Percentiles rank a stretch among this genome's conserved stretches.
These are phyloP conservation scores for Ophioceras dolichostomum DNA, from an alignment of 2,329 filamentous ascomycete genomes.

Conservation along the genomic window DNA sequence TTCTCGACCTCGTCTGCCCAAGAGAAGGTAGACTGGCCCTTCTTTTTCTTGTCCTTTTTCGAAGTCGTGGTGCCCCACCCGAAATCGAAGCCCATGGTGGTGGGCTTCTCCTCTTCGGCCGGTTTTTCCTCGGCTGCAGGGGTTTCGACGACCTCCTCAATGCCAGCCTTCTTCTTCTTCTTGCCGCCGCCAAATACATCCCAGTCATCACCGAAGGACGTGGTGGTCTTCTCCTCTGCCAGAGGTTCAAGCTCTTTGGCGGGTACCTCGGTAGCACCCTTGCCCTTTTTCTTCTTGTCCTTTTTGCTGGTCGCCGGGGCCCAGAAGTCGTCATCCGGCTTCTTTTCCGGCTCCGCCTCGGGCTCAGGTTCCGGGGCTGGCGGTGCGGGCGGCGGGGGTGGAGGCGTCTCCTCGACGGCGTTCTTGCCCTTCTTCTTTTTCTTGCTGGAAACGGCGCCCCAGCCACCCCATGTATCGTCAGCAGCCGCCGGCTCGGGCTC, in stretches of 20 bases:
- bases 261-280: slow-evolving; percentile 12
- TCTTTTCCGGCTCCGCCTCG: slow-evolving; percentile 10
- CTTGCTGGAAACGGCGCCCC: slow-evolving; percentile 20
- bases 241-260: slow-evolving; percentile 2
- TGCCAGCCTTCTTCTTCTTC: too few relatives aligned
- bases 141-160: too few relatives aligned
- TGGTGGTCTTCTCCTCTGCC: slow-evolving; percentile 5
- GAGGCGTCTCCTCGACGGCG: slow-evolving; percentile 14
- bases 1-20: slow-evolving; percentile 3
- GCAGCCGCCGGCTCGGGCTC: slow-evolving; percentile 16
- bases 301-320: slow-evolving; percentile 19
- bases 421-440: slow-evolving; percentile 25
- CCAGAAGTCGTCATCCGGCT: slow-evolving; percentile 18
- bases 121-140: slow-evolving; percentile 4
- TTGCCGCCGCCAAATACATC: too few relatives aligned
- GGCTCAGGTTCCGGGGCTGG: slow-evolving; percentile 14
- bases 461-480: slow-evolving; percentile 33
- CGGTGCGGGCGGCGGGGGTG: slow-evolving; percentile 22
- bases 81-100: slow-evolving; percentile 5
- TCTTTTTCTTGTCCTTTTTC: slow-evolving; percentile 13
- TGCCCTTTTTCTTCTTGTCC: slow-evolving; percentile 28
- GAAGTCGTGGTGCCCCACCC: slow-evolving; percentile 10
- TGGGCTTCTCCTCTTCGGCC: slow-evolving; percentile 13
- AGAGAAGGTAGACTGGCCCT: slow-evolving; percentile 8
- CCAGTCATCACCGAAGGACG: too few relatives aligned